Evolutionary conservation across 805 yeast genomes (phyloP).

Genomic region (Candida nonsorbophila): DNA sequence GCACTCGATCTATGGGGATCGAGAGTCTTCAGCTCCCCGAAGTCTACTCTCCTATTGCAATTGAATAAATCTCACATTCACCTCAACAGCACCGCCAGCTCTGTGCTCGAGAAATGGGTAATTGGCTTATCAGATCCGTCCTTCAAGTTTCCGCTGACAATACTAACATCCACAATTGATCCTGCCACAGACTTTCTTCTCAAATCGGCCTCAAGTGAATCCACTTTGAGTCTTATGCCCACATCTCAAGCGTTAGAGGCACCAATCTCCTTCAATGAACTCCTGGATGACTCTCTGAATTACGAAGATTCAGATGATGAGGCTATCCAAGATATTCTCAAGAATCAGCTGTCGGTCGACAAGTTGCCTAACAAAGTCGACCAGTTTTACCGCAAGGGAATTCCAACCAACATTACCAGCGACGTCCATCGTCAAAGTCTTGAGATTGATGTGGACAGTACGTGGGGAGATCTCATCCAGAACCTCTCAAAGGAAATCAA

Average conservation of each 20-base stretch:
- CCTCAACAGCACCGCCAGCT: slow-evolving; percentile 1
- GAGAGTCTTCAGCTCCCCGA: neutral
- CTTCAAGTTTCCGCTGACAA: slow-evolving; percentile 27
- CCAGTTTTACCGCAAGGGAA: too few species aligned
- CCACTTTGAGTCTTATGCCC: neutral
- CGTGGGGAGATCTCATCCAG: too few species aligned
- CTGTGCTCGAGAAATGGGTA: slow-evolving; percentile 41
- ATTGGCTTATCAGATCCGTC: slow-evolving; percentile 31
- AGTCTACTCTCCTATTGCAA: slow-evolving; percentile 1
- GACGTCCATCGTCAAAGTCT: too few species aligned
- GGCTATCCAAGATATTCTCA: slow-evolving; percentile 5
- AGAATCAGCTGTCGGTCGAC: too few species aligned
- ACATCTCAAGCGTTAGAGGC: neutral
- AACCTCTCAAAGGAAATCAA: too few species aligned
- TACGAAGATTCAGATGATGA: slow-evolving; percentile 5
- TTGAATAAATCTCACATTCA: slow-evolving; percentile 2
- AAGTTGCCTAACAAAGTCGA: too few species aligned
- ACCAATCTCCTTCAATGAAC: too few species aligned
- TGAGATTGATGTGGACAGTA: too few species aligned
- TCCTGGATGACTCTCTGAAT: too few species aligned
- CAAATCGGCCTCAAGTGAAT: neutral
- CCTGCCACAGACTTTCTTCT: neutral
- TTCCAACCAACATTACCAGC: too few species aligned
- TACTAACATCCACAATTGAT: slow-evolving; percentile 28
- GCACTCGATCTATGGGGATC: neutral